Base-by-base conservation (phyloP, 2,329 filamentous ascomycete species). In the Fusarium brevicatenulatum region DNA sequence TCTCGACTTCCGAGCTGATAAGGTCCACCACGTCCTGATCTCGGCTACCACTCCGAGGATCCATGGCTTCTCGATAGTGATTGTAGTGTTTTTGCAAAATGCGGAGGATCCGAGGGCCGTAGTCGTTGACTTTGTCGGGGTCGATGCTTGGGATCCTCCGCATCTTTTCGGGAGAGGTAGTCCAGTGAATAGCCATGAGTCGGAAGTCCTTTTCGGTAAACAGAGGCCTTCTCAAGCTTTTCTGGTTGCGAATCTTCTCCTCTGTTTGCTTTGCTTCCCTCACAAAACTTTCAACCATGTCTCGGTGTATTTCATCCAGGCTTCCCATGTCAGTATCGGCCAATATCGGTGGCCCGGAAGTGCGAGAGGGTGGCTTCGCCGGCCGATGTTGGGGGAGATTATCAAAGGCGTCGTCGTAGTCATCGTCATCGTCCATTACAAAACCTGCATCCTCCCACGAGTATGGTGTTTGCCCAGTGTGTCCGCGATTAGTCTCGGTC, bases 111-210 rank as follows among this genome's bases (percentile, higher is more conserved):
- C 84, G 85, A 39, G 81, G 82, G 12, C 93, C 93, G 77, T 91
- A 90, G 5, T 84, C 83, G 49, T 85, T 78, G 30, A 94, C 91
- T 77, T 90, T 91, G 32, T 90, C 88, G 3, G 79, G 71, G 60
- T 91, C 87, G 65, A 95, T 91, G 15, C 87, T 88, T 0, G 86
- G 86, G 54, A 95, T 92, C 13, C 81, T 80, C 37, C 82, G 83
- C 90, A 96, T 92, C 64, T 90, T 84, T 21, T 88, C 86, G 15
- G 89, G 76, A 13, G 85, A 89, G 12, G 84, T 85, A 2, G 92
- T 93, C 85, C 92, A 92, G 39, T 85, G 82, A 55, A 94, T 89
- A 18, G 89, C 91, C 92, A 96, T 95, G 73, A 92, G 88, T 40
- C 91, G 89, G 56, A 95, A 86, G 19, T 93, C 86, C 28, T 85